Evolutionary conservation across 495 filamentous ascomycete species (phyloP).

Genomic region (Penicillium cinerascens): DNA sequence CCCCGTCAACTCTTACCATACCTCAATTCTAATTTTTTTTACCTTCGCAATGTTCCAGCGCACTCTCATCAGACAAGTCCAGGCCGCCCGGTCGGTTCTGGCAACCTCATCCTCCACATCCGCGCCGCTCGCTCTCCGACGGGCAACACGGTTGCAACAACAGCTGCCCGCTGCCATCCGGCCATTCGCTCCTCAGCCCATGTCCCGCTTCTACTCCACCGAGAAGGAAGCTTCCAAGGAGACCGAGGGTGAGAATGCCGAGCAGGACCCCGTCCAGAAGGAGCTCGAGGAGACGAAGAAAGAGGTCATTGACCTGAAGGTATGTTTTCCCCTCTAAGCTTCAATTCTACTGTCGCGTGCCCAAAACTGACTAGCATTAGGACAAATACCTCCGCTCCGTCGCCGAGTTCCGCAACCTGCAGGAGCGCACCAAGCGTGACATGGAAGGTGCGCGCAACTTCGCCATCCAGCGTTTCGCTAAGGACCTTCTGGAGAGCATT

Average conservation of each 20-base stretch:
- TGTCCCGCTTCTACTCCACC: constrained; percentile 40
- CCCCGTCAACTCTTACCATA: constrained; percentile 5
- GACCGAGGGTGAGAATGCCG: constrained; percentile 31
- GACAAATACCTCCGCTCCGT: constrained; percentile 90
- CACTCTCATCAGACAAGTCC: constrained; percentile 42
- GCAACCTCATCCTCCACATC: constrained; percentile 28
- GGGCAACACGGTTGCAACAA: constrained; percentile 38
- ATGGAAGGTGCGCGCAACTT: constrained; percentile 83
- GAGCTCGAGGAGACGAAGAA: constrained; percentile 82
- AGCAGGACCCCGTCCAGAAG: constrained; percentile 50
- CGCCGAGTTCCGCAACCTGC: constrained; percentile 95
- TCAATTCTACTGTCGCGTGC: not conserved
- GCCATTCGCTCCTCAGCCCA: constrained; percentile 27
- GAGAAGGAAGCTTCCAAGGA: constrained; percentile 31
- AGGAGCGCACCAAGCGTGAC: constrained; percentile 90
- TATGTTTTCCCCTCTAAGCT: constrained; percentile 30
- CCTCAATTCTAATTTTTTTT: constrained; percentile 6
- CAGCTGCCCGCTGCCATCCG: constrained; percentile 28
- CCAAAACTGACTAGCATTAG: constrained; percentile 39
- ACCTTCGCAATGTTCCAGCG: constrained; percentile 43
- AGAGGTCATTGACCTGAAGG: constrained; percentile 84
- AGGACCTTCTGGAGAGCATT: constrained; percentile 87
- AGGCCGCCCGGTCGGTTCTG: constrained; percentile 39
- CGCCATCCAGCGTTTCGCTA: constrained; percentile 90
- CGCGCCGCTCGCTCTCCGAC: constrained; percentile 34